These are phyloP conservation scores for Kodamaea laetipori DNA, from an alignment of 805 yeast species.

Conservation along the genomic window DNA sequence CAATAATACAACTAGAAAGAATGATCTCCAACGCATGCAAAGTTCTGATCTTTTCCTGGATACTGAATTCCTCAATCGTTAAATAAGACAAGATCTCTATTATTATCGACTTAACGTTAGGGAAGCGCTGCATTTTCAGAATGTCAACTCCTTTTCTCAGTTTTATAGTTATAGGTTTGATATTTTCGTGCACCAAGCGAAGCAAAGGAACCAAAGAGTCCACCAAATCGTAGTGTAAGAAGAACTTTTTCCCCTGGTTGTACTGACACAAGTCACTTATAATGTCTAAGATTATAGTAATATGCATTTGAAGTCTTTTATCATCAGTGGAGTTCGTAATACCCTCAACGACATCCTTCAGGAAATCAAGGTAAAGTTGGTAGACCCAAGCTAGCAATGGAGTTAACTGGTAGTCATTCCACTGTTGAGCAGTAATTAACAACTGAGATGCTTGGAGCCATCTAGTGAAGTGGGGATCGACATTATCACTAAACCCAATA, in stretches of 20 bases:
- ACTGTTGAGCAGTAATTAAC: constrained; percentile 40
- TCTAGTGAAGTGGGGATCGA: constrained; percentile 1
- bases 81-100: constrained; percentile 67
- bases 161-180: constrained; percentile 20
- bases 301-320: constrained; percentile 13
- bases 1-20: constrained; percentile 80
- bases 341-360: constrained; percentile 11
- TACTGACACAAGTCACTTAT: constrained; percentile 44
- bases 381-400: constrained; percentile 46
- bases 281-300: constrained; percentile 40
- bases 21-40: constrained; percentile 70
- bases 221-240: constrained; percentile 43
- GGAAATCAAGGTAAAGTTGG: constrained; percentile 28
- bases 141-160: constrained; percentile 32
- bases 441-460: constrained; percentile 34
- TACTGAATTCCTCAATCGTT: constrained; percentile 49
- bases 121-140: constrained; percentile 29
- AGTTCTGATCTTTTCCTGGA: constrained; percentile 70
- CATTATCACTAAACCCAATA: not conserved
- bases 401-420: constrained; percentile 41
- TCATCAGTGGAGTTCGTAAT: constrained; percentile 8
- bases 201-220: constrained; percentile 38
- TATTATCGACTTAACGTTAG: constrained; percentile 64
- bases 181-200: constrained; percentile 42
- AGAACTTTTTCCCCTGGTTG: constrained; percentile 41